phyloP scores from a whole-genome alignment of 176 grass and related monocot genomes.

The Avena atlantica region DNA sequence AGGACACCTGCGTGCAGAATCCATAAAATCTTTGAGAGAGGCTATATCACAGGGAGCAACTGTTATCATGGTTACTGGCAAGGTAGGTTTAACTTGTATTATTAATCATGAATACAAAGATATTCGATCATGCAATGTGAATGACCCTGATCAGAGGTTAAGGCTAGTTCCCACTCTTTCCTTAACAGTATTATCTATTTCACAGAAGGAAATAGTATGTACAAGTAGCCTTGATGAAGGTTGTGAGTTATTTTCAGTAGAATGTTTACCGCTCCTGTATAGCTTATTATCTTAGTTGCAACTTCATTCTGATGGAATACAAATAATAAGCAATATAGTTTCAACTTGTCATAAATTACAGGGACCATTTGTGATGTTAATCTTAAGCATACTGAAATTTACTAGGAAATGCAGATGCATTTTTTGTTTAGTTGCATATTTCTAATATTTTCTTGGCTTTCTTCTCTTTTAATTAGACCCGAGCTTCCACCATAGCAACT shows the following conservation, averaged over 20 bases:
- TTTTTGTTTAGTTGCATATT: constrained; percentile 3
- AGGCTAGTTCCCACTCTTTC: background rate
- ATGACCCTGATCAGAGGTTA: constrained; percentile 25
- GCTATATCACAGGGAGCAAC: constrained; percentile 63
- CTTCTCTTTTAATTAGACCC: constrained; percentile 50
- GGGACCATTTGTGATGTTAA: background rate
- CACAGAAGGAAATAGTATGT: background rate
- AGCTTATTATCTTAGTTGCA: constrained; percentile 29
- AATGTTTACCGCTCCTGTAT: constrained; percentile 20
- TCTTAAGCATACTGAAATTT: background rate
- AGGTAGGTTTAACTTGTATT: constrained; percentile 56
- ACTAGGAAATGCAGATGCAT: background rate
- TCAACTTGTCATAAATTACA: background rate
- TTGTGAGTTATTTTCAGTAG: constrained; percentile 1
- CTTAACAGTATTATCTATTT: background rate
- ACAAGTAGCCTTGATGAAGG: constrained; percentile 17
- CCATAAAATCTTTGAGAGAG: constrained; percentile 68
- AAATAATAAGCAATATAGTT: background rate
- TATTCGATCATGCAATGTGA: constrained; percentile 29
- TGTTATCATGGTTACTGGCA: constrained; percentile 80
- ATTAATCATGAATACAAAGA: constrained; percentile 23
- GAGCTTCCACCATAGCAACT: constrained; percentile 63
- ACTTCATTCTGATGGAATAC: constrained; percentile 30
- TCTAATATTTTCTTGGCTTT: constrained; percentile 29
- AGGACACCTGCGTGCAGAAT: constrained; percentile 47